A percentile compares a stretch with the other conserved stretches of the same genome.
Evolutionary conservation across 228 moss, liverwort and hornwort species (phyloP).

Genomic region (Sphagnum magellanicum): DNA sequence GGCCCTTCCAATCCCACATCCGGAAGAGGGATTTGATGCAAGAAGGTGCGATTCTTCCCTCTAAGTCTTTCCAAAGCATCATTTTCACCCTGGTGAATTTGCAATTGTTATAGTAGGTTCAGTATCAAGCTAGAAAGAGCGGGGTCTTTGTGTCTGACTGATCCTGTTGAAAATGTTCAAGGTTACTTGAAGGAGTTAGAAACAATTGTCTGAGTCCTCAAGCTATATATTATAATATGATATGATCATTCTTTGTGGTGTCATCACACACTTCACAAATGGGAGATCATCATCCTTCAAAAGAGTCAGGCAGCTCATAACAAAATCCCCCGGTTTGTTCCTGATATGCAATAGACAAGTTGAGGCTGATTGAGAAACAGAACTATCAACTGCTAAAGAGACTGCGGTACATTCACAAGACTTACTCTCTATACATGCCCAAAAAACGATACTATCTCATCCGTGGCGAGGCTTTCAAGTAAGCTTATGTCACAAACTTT

Average conservation of each 20-base stretch:
- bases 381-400: constrained; percentile 43
- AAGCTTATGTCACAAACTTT: background rate
- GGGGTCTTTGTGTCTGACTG: background rate
- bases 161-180: background rate
- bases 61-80: too few species aligned
- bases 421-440: constrained; percentile 43
- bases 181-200: background rate
- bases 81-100: constrained; percentile 4
- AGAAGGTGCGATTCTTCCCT: constrained; percentile 12
- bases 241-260: background rate
- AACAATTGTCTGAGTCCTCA: background rate
- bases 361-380: constrained; percentile 46
- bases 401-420: constrained; percentile 52
- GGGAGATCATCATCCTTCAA: background rate
- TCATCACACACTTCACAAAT: background rate
- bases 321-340: too few species aligned
- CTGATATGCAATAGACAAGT: constrained; percentile 23
- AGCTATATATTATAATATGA: background rate
- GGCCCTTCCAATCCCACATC: constrained; percentile 5
- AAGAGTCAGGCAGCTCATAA: too few species aligned
- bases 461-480: constrained; percentile 52
- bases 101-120: too few species aligned
- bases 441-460: constrained; percentile 48
- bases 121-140: background rate
- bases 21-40: constrained; percentile 11